These are phyloP conservation scores for Aphanomyces euteiches DNA, from an alignment of 352 stramenopile species.

Conservation along the genomic window DNA sequence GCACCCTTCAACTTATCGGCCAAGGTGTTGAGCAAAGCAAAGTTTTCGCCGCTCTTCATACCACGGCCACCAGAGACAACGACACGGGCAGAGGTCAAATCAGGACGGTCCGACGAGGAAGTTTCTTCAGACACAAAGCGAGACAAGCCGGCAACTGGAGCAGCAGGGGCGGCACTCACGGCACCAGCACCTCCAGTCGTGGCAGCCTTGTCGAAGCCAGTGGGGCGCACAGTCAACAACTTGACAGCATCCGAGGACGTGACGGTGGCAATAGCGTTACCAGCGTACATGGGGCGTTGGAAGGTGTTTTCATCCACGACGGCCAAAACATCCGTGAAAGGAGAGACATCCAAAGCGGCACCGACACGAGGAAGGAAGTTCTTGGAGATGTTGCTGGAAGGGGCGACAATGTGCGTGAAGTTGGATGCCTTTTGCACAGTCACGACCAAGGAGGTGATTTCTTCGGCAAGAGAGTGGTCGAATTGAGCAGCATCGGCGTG, in stretches of 20 bases:
- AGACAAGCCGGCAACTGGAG: constrained; percentile 58
- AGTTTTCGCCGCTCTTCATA: constrained; percentile 98
- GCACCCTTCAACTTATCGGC: constrained; percentile 97
- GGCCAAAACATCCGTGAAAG: constrained; percentile 95
- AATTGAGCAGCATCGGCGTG: constrained; percentile 81
- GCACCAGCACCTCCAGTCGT: constrained; percentile 63
- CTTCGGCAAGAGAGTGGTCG: constrained; percentile 84
- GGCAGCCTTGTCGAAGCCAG: constrained; percentile 96
- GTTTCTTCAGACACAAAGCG: constrained; percentile 92
- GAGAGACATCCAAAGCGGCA: constrained; percentile 91
- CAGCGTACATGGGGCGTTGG: constrained; percentile 81
- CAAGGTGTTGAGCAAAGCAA: constrained; percentile 95
- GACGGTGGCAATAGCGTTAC: constrained; percentile 86
- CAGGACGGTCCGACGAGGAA: constrained; percentile 93
- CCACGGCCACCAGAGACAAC: constrained; percentile 96
- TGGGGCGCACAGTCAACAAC: constrained; percentile 95
- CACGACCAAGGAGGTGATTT: constrained; percentile 76
- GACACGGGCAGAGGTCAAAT: constrained; percentile 90
- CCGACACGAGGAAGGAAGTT: constrained; percentile 96
- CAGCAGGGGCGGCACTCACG: constrained; percentile 62
- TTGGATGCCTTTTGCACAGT: constrained; percentile 55
- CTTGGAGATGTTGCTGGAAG: constrained; percentile 94
- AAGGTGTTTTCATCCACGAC: constrained; percentile 94
- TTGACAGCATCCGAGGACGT: constrained; percentile 89
- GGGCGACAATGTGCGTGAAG: constrained; percentile 92